phyloP scores from a whole-genome alignment of 1,139 yeast genomes.

The Suhomyces atakaporum region DNA sequence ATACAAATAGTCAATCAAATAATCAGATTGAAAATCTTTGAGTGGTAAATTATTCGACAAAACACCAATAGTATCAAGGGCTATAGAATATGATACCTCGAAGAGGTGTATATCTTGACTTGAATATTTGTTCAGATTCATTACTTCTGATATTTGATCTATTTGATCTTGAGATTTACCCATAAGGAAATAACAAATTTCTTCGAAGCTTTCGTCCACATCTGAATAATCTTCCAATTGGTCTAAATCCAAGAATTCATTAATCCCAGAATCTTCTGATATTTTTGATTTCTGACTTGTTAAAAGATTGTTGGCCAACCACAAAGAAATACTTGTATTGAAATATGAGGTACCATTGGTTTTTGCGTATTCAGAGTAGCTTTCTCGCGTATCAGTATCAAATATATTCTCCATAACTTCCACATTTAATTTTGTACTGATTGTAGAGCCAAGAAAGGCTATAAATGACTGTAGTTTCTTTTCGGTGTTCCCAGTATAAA shows the following conservation, averaged over 20 bases:
- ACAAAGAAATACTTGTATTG: slow-evolving; percentile 24
- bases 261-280: slow-evolving; percentile 12
- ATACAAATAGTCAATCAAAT: slow-evolving; percentile 36
- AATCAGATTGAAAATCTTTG: slow-evolving; percentile 33
- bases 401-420: slow-evolving; percentile 12
- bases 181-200: slow-evolving; percentile 26
- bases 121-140: slow-evolving; percentile 8
- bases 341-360: not conserved
- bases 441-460: slow-evolving; percentile 8
- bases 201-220: slow-evolving; percentile 16
- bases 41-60: slow-evolving; percentile 26
- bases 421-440: not conserved
- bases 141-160: slow-evolving; percentile 15
- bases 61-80: slow-evolving; percentile 34
- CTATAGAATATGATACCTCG: slow-evolving; percentile 31
- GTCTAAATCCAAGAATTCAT: slow-evolving; percentile 28
- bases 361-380: not conserved
- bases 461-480: slow-evolving; percentile 10
- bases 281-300: slow-evolving; percentile 2
- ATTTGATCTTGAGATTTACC: slow-evolving; percentile 31
- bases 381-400: slow-evolving; percentile 6
- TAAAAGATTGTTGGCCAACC: slow-evolving; percentile 31
- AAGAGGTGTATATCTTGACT: slow-evolving; percentile 9
- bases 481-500: slow-evolving; percentile 14
- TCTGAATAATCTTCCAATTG: slow-evolving; percentile 12